These are phyloP conservation scores for Saturnispora saitoi DNA, from an alignment of 805 yeast species.

Conservation along the genomic window DNA sequence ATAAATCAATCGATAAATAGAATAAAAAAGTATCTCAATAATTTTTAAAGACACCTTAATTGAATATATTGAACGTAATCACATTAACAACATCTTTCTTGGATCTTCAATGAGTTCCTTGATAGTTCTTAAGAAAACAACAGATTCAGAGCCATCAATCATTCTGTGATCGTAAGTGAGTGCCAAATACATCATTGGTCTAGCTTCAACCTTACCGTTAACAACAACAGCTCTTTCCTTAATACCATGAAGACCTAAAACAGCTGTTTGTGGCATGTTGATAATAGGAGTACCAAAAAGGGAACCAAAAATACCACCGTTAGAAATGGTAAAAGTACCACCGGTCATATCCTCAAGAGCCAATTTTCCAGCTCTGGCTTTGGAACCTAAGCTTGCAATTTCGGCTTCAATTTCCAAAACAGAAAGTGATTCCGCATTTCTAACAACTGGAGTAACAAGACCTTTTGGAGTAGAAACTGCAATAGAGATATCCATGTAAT, in stretches of 20 bases:
- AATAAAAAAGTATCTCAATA: background rate
- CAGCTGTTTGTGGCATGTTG: constrained; percentile 97
- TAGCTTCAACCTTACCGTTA: constrained; percentile 88
- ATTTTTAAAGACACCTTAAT: background rate
- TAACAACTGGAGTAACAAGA: constrained; percentile 92
- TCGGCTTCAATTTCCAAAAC: constrained; percentile 87
- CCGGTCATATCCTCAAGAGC: constrained; percentile 98
- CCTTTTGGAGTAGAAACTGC: constrained; percentile 99
- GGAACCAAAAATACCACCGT: constrained; percentile 98
- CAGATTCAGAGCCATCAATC: constrained; percentile 98
- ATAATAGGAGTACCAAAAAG: constrained; percentile 97
- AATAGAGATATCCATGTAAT: constrained; percentile 88
- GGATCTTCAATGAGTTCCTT: constrained; percentile 98
- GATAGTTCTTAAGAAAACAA: constrained; percentile 86
- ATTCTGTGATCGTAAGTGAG: constrained; percentile 97
- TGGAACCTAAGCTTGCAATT: constrained; percentile 70
- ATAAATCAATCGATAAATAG: background rate
- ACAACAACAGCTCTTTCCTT: constrained; percentile 91
- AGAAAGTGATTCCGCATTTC: constrained; percentile 89
- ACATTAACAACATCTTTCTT: constrained; percentile 81
- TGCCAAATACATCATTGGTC: constrained; percentile 99
- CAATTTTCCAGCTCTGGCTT: constrained; percentile 95
- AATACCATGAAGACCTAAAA: constrained; percentile 92
- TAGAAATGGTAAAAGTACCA: constrained; percentile 97
- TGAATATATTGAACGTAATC: constrained; percentile 3